Evolutionary conservation across 306 rosid species (phyloP), one percentile per base, ranked within the genome.

Genomic region (Trichosanthes cucumerina): DNA sequence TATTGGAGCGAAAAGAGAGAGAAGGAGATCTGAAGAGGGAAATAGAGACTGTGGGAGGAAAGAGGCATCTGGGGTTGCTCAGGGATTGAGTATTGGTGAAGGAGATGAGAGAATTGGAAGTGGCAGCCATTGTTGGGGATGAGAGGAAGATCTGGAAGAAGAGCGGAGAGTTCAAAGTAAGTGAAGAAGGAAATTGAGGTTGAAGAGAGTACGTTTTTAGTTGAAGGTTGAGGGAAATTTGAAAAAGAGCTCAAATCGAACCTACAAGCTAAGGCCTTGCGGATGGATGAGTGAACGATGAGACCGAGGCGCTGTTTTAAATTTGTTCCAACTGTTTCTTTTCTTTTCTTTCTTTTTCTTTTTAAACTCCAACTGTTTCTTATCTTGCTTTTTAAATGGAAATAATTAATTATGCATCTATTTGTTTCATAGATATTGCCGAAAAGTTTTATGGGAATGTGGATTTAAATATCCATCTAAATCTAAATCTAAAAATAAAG

Each of bases 91-190:
- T 0, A 50, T 50, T 50, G 62, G 46, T 50, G 44, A 74, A 74
- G 46, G 78, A 74, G 62, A 74, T 2, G 78, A 74, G 63, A 50
- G 78, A 74, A 50, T 5, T 34, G 47, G 78, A 74, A 33, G 26
- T 31, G 63, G 78, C 47, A 52, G 47, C 78, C 78, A 74, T 74
- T 50, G 62, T 2, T 31, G 18, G 28, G 9, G 52, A 21, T 1
- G 16, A 5, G 44, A 23, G 21, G 15, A 34, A 33, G 14, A 11
- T 62, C 7, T 36, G 49, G 16, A 26, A 46, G 76, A 44, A 21
- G 39, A 49, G 78, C 78, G 60, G 78, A 73, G 78, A 73, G 21
- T 72, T 47, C 77, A 3, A 31, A 73, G 78, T 3, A 16, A 73
- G 60, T 13, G 60, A 15, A 2, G 13, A 41, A 21, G 6, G 56